These are phyloP conservation scores for Pisolithus marmoratus DNA, from an alignment of 768 basidiomycete species.

Conservation along the genomic window DNA sequence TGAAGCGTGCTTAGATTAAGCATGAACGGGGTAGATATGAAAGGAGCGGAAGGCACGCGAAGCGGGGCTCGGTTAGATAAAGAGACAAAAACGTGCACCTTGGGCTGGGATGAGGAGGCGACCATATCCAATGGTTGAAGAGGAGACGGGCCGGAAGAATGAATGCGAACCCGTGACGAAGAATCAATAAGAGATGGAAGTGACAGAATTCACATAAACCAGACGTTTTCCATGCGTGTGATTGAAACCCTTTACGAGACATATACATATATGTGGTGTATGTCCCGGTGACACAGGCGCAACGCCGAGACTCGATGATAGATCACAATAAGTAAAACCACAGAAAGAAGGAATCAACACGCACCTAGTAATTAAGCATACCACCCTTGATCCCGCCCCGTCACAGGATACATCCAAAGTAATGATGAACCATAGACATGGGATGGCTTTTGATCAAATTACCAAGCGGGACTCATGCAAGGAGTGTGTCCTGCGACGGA, in stretches of 20 bases:
- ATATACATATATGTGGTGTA: neutral
- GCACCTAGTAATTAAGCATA: neutral
- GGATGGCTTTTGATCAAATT: conserved; percentile 5
- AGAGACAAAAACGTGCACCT: conserved; percentile 8
- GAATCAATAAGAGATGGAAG: neutral
- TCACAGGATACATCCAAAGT: conserved; percentile 6
- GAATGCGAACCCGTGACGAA: conserved; percentile 13
- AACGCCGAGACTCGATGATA: neutral
- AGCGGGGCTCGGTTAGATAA: conserved; percentile 23
- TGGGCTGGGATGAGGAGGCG: conserved; percentile 12
- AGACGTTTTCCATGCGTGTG: conserved; percentile 21
- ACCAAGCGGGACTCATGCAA: conserved; percentile 20
- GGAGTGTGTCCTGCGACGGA: conserved; percentile 18
- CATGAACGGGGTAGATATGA: conserved; percentile 10
- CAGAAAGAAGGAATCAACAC: neutral
- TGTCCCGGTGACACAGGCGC: neutral
- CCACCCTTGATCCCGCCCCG: neutral
- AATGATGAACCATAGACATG: neutral
- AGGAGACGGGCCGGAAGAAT: conserved; percentile 6
- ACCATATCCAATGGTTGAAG: conserved; percentile 13
- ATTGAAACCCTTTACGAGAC: neutral
- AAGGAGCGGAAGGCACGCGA: conserved; percentile 5
- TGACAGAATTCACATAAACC: conserved; percentile 9
- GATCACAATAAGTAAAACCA: neutral
- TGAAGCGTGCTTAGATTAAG: conserved; percentile 1